Conservation (phyloP, 2,329 filamentous ascomycete species). For the Pezicula neosporulosa region DNA sequence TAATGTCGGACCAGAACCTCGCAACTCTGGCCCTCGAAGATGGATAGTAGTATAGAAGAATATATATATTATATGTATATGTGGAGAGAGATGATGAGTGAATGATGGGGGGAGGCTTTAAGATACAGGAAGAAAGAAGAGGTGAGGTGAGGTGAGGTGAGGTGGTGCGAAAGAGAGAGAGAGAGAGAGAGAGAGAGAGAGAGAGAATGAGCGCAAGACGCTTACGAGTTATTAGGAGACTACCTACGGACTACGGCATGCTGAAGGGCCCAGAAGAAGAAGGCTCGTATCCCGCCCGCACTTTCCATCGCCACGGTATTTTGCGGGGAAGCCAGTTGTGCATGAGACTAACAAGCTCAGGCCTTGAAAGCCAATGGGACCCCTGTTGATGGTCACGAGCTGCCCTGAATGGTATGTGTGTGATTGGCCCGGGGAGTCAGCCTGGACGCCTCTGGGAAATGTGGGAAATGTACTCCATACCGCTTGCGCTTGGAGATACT, state of each 20-base stretch:
- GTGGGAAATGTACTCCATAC: too few species aligned
- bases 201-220: background rate
- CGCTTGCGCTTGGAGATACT: background rate
- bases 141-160: too few species aligned
- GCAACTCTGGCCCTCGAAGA: conserved; percentile 9
- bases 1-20: background rate
- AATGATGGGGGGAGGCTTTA: too few species aligned
- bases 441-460: too few species aligned
- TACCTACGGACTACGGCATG: background rate
- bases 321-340: conserved; percentile 16
- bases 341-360: background rate
- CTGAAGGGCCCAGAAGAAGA: background rate
- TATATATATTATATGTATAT: too few species aligned
- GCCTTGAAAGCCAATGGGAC: background rate
- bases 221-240: background rate
- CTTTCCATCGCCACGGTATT: conserved; percentile 8
- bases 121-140: conserved; percentile 1
- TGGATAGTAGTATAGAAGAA: background rate
- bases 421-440: conserved; percentile 5
- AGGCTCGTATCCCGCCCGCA: conserved; percentile 7
- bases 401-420: too few species aligned
- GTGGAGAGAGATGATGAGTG: background rate
- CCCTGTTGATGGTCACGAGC: too few species aligned
- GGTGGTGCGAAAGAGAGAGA: background rate
- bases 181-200: background rate